Conservation (phyloP, 805 yeast genomes). For the Candida rishiriensis region DNA sequence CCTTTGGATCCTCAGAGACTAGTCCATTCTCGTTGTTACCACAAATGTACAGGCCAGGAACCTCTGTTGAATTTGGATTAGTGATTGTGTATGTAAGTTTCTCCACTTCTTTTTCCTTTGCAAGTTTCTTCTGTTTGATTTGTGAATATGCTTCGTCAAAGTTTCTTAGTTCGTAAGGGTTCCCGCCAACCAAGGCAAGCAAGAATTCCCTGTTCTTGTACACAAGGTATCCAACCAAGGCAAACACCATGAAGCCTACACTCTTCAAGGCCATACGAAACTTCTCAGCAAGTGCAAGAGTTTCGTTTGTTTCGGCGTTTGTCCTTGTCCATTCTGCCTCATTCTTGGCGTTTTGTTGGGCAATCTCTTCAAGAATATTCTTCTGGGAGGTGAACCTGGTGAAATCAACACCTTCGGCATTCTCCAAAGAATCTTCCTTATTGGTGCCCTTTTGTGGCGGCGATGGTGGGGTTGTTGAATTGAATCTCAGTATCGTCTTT, state of each 20-base stretch:
- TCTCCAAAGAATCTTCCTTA: background rate
- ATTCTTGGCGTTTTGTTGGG: background rate
- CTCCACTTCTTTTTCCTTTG: slow-evolving; percentile 15
- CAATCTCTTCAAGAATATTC: no score
- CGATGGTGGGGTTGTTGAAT: no score
- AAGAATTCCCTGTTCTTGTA: slow-evolving; percentile 37
- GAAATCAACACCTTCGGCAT: no score
- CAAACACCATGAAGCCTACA: slow-evolving; percentile 32
- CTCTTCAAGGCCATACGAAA: slow-evolving; percentile 44
- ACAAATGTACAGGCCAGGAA: slow-evolving; percentile 61
- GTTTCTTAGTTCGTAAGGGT: slow-evolving; percentile 28
- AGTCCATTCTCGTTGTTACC: slow-evolving; percentile 47
- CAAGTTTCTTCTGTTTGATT: slow-evolving; percentile 18
- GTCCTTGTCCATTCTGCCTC: background rate
- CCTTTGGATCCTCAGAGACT: slow-evolving; percentile 22
- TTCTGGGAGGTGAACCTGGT: no score
- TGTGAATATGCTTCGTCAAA: slow-evolving; percentile 37
- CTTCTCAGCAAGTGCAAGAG: slow-evolving; percentile 39
- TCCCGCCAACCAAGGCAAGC: slow-evolving; percentile 31
- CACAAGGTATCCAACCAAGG: slow-evolving; percentile 37
- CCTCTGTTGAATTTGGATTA: slow-evolving; percentile 33
- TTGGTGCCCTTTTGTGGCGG: no score
- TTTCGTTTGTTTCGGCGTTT: slow-evolving; percentile 7
- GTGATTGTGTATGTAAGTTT: slow-evolving; percentile 23
- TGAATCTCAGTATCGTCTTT: no score